A percentile compares a stretch with the other conserved stretches of the same genome.
Evolutionary conservation across 2,329 filamentous ascomycete genomes (phyloP).

Genomic region (Lomentospora prolificans): DNA sequence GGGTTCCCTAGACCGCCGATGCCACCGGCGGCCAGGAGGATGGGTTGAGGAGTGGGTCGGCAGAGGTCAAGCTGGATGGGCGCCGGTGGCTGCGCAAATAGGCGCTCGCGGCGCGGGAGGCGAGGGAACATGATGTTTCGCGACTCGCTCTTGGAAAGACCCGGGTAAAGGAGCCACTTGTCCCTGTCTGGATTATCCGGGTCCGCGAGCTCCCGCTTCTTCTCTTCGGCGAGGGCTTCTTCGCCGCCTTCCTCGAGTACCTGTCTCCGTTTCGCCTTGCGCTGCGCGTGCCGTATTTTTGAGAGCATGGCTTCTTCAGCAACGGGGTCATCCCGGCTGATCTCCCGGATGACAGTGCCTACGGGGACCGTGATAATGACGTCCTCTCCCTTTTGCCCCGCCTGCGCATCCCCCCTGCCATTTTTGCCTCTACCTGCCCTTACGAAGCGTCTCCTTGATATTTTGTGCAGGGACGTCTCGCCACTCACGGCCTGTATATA

Average conservation of each 20-base stretch:
- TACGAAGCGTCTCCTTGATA: conserved; percentile 66
- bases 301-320: conserved; percentile 47
- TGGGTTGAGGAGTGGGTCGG: conserved; percentile 68
- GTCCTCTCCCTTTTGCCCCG: conserved; percentile 77
- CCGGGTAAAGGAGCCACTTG: conserved; percentile 83
- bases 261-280: conserved; percentile 23
- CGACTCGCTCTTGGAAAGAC: conserved; percentile 60
- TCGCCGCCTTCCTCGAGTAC: conserved; percentile 24
- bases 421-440: conserved; percentile 68
- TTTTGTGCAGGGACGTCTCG: conserved; percentile 87
- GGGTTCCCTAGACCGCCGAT: conserved; percentile 88
- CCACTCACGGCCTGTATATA: conserved; percentile 90
- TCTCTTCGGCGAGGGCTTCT: conserved; percentile 9
- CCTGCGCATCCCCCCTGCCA: conserved; percentile 62
- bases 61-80: conserved; percentile 67
- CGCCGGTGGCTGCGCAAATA: conserved; percentile 57
- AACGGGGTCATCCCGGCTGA: conserved; percentile 68
- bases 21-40: conserved; percentile 78
- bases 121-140: conserved; percentile 40
- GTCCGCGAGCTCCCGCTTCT: not conserved
- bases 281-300: conserved; percentile 21
- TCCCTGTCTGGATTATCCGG: conserved; percentile 11
- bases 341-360: conserved; percentile 79
- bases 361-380: conserved; percentile 83
- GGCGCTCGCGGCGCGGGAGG: conserved; percentile 39